Percentiles rank a stretch among this genome's conserved stretches.
These are phyloP conservation scores for Candida oleophila DNA, from an alignment of 805 yeast genomes.

Conservation along the genomic window DNA sequence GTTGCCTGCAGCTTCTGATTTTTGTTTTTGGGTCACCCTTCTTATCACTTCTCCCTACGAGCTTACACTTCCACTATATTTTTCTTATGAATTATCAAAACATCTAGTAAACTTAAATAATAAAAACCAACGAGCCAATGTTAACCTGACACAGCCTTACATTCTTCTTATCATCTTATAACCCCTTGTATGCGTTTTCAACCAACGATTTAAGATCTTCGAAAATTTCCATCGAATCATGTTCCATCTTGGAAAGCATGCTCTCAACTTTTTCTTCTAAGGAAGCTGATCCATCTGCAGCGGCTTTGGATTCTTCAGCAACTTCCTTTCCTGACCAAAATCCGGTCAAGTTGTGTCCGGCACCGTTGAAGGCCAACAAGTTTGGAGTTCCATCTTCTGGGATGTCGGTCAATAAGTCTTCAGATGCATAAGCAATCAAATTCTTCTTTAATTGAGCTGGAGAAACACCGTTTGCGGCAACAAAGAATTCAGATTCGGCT, in stretches of 20 bases:
- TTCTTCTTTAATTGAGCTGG: slow-evolving; percentile 78
- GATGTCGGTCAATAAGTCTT: slow-evolving; percentile 56
- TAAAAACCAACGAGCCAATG: too few species aligned
- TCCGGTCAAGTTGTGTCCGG: slow-evolving; percentile 64
- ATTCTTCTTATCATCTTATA: background rate
- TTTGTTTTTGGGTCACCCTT: too few species aligned
- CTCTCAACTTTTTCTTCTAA: slow-evolving; percentile 20
- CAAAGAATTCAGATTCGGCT: slow-evolving; percentile 59
- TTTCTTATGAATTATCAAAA: background rate
- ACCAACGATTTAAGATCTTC: slow-evolving; percentile 26
- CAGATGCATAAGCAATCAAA: slow-evolving; percentile 66
- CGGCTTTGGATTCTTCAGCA: background rate
- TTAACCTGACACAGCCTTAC: too few species aligned
- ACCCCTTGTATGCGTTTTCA: slow-evolving; percentile 20
- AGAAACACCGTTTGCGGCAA: slow-evolving; percentile 54
- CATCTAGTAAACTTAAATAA: background rate
- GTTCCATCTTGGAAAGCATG: slow-evolving; percentile 16
- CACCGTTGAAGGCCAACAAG: slow-evolving; percentile 77
- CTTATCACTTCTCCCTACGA: too few species aligned
- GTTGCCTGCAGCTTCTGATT: too few species aligned
- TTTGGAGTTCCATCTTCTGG: slow-evolving; percentile 73
- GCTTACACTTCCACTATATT: background rate
- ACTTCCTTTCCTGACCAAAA: slow-evolving; percentile 49
- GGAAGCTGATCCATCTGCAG: background rate
- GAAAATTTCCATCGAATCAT: slow-evolving; percentile 18